phyloP scores from a whole-genome alignment of 352 stramenopile genomes.

The Blastocystis sp. region DNA sequence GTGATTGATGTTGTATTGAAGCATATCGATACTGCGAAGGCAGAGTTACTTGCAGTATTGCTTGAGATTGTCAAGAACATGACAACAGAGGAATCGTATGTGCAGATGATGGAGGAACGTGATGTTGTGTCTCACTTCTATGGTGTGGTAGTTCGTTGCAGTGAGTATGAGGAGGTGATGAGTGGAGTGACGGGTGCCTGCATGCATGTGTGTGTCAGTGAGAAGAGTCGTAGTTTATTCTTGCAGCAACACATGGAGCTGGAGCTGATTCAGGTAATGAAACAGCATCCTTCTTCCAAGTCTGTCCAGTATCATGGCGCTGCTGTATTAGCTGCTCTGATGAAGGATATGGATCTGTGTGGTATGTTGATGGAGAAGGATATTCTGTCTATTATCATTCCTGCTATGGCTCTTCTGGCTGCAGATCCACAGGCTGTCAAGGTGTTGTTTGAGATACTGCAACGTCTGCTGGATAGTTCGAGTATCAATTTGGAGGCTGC shows the following conservation, averaged over 20 bases:
- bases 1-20: slow-evolving; percentile 42
- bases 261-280: slow-evolving; percentile 41
- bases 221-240: slow-evolving; percentile 11
- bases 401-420: slow-evolving; percentile 28
- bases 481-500: neutral
- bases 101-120: slow-evolving; percentile 42
- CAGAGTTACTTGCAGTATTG: slow-evolving; percentile 48
- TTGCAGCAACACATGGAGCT: slow-evolving; percentile 2
- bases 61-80: slow-evolving; percentile 60
- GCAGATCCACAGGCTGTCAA: neutral
- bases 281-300: neutral
- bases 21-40: slow-evolving; percentile 44
- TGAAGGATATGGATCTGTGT: neutral
- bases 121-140: slow-evolving; percentile 37
- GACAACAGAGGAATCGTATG: slow-evolving; percentile 32
- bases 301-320: slow-evolving; percentile 24
- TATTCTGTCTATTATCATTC: slow-evolving; percentile 23
- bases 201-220: slow-evolving; percentile 48
- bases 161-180: slow-evolving; percentile 44
- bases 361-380: slow-evolving; percentile 11
- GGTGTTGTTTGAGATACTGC: slow-evolving; percentile 46
- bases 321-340: neutral
- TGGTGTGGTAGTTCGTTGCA: neutral
- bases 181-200: slow-evolving; percentile 24
- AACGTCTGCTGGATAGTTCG: slow-evolving; percentile 6